Evolutionary conservation across 176 grass and related monocot genomes (phyloP).

Genomic region (Triticum monococcum): DNA sequence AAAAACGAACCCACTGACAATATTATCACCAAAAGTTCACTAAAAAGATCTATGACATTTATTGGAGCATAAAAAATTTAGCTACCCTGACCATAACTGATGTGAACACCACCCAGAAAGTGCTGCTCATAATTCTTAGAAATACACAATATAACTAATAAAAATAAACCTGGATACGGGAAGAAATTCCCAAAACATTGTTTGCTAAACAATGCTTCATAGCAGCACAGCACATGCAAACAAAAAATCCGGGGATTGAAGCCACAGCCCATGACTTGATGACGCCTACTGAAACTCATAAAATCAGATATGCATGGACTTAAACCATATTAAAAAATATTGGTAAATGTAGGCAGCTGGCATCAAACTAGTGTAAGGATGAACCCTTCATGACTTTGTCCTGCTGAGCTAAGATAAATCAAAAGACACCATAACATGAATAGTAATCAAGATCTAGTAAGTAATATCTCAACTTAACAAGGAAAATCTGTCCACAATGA

Average conservation of each 20-base stretch:
- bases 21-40: no score
- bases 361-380: constrained; percentile 1
- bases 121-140: not conserved
- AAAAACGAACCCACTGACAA: no score
- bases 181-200: constrained; percentile 88
- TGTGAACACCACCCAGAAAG: no score
- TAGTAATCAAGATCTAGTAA: not conserved
- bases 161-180: constrained; percentile 76
- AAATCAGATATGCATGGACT: not conserved
- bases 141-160: not conserved
- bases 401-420: not conserved
- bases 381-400: not conserved
- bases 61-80: no score
- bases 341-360: not conserved
- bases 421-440: not conserved
- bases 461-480: not conserved
- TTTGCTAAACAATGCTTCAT: constrained; percentile 91
- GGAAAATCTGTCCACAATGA: not conserved
- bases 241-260: constrained; percentile 76
- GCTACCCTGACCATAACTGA: no score
- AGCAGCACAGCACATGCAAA: constrained; percentile 76
- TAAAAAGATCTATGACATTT: no score
- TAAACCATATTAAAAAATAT: not conserved
- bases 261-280: constrained; percentile 60
- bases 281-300: not conserved